Base-by-base conservation (phyloP, 176 grass and related monocot genomes). In the Avena eriantha region DNA sequence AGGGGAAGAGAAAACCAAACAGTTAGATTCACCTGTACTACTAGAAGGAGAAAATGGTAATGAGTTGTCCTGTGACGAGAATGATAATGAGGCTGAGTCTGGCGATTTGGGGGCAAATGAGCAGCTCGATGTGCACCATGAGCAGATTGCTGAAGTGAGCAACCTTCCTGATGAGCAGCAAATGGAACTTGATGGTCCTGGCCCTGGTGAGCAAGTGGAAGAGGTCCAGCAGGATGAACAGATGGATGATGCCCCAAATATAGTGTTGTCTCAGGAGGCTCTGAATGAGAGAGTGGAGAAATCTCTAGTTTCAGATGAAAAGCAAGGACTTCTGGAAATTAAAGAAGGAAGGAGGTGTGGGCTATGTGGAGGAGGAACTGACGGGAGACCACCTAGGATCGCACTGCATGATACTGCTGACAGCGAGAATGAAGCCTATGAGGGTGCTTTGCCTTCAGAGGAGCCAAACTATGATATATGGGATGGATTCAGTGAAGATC, bases 401-500 rank as follows among this genome's bases (percentile, higher is more conserved):
- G 90, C 93, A 77, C 80, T 93, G 55, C 84, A 92, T 55, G 97
- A 99, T 66, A 84, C 84, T 23, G 86, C 84, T 69, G 97, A 95
- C 26, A 99, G 97, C 54, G 94, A 99, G 75, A 93, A 99, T 84
- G 97, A 98, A 79, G 85, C 94, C 72, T 96, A 96, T 15, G 92
- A 96, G 89, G 96, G 91, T 39, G 78, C 87, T 84, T 89, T 93
- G 79, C 92, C 93, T 93, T 99, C 90, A 31, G 97, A 96, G 22
- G 97, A 99, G 68, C 85, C 91, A 10, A 96, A 99, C 72, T 99
- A 96, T 93, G 92, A 96, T 76, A 86, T 91, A 18, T 96, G 92
- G 84, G 97, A 99, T 88, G 97, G 97, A 9, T 99, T 99, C 86
- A 92, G 93, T 59, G 92, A 94, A 83, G 94, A 96, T 57, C 94